Evolutionary conservation across 2,329 filamentous ascomycete genomes (phyloP).

Genomic region (Alternaria consortialis): DNA sequence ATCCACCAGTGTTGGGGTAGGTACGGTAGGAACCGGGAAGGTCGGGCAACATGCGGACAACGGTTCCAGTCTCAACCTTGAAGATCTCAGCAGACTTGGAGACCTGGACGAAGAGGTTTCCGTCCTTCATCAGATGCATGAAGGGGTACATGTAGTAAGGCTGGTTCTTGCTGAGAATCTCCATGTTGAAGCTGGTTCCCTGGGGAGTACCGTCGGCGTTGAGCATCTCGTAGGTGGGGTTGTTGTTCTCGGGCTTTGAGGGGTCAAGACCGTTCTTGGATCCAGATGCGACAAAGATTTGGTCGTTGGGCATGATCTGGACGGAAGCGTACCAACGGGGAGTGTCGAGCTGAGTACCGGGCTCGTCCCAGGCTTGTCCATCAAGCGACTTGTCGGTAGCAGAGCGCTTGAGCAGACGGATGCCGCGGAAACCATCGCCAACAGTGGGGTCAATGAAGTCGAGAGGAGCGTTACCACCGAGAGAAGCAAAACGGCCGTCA

Average conservation of each 20-base stretch:
- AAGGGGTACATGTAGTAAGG: conserved; percentile 73
- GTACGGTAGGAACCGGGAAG: conserved; percentile 66
- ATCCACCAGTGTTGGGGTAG: conserved; percentile 69
- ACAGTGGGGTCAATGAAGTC: conserved; percentile 66
- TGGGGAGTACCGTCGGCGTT: conserved; percentile 57
- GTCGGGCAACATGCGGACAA: conserved; percentile 60
- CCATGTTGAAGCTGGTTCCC: conserved; percentile 60
- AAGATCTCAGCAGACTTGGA: conserved; percentile 66
- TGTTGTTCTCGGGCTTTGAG: conserved; percentile 65
- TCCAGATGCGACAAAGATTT: conserved; percentile 68
- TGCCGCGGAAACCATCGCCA: conserved; percentile 65
- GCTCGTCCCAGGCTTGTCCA: conserved; percentile 64
- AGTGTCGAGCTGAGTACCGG: conserved; percentile 63
- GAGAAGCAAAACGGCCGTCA: conserved; percentile 63
- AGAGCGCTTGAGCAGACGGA: conserved; percentile 64
- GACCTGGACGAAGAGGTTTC: conserved; percentile 65
- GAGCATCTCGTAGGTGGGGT: conserved; percentile 70
- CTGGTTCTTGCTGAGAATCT: conserved; percentile 65
- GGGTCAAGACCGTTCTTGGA: conserved; percentile 67
- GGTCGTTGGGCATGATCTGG: conserved; percentile 66
- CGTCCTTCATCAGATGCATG: conserved; percentile 66
- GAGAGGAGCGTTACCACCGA: conserved; percentile 68
- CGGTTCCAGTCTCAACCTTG: conserved; percentile 57
- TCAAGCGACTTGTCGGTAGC: conserved; percentile 56
- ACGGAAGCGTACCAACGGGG: conserved; percentile 69